A percentile compares a stretch with the other conserved stretches of the same genome.
Conservation (phyloP, 2,329 filamentous ascomycete species). For the Aspergillus viridinutans region DNA sequence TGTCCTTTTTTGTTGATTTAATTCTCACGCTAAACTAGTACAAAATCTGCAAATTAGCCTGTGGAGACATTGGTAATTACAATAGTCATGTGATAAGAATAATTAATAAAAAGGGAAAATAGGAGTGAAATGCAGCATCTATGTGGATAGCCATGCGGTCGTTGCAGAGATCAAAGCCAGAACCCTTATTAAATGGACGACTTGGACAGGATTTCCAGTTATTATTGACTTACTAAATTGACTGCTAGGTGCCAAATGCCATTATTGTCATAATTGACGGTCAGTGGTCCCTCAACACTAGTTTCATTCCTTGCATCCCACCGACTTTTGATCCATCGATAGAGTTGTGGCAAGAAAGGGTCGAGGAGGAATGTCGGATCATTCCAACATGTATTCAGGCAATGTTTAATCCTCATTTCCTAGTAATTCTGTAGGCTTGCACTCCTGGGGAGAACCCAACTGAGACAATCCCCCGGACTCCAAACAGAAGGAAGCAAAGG, state of each 20-base stretch:
- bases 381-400: too few relatives aligned
- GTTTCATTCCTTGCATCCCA: background rate
- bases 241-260: background rate
- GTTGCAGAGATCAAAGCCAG: constrained; percentile 78
- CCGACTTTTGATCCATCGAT: background rate
- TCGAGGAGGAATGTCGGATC: background rate
- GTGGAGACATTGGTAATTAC: background rate
- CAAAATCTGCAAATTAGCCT: too few relatives aligned
- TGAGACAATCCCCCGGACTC: background rate
- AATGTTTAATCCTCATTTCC: too few relatives aligned
- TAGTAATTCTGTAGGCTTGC: background rate
- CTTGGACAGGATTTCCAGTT: background rate
- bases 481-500: background rate
- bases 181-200: constrained; percentile 56
- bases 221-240: background rate
- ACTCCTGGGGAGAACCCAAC: too few relatives aligned
- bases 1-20: too few relatives aligned
- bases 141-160: constrained; percentile 94
- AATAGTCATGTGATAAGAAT: background rate
- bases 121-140: background rate
- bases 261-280: background rate
- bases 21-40: too few relatives aligned
- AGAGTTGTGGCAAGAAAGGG: background rate
- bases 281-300: background rate
- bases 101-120: too few relatives aligned